Conservation (phyloP, 2,329 filamentous ascomycete genomes). For the Coniella vitis region DNA sequence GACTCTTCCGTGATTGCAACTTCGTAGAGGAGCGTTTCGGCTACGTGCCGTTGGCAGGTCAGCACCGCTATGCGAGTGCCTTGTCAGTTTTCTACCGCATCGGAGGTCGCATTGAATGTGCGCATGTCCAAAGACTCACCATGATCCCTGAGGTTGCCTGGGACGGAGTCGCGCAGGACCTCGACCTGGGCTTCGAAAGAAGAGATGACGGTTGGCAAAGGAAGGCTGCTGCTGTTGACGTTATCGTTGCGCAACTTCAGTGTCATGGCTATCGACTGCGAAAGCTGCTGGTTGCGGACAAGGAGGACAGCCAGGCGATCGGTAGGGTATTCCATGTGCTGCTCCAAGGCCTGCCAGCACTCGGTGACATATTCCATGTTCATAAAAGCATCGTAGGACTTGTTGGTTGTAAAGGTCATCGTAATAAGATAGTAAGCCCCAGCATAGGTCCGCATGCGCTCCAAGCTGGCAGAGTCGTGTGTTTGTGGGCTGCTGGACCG, state of each 20-base stretch:
- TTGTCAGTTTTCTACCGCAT: background rate
- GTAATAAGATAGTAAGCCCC: slow-evolving; percentile 46
- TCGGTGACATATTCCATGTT: slow-evolving; percentile 36
- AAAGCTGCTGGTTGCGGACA: slow-evolving; percentile 40
- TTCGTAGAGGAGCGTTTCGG: slow-evolving; percentile 42
- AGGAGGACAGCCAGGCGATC: slow-evolving; percentile 40
- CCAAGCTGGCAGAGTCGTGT: slow-evolving; percentile 25
- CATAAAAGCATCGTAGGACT: slow-evolving; percentile 42
- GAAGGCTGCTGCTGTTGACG: slow-evolving; percentile 22
- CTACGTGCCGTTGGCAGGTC: slow-evolving; percentile 35
- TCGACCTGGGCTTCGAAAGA: slow-evolving; percentile 39
- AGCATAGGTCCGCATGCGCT: slow-evolving; percentile 40
- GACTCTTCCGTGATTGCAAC: slow-evolving; percentile 35
- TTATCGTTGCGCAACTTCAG: slow-evolving; percentile 27
- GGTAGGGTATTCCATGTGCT: slow-evolving; percentile 34
- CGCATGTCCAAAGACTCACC: slow-evolving; percentile 22
- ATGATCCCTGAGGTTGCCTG: slow-evolving; percentile 28
- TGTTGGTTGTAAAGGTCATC: slow-evolving; percentile 32
- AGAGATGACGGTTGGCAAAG: slow-evolving; percentile 35
- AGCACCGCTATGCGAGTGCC: slow-evolving; percentile 27
- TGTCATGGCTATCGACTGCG: slow-evolving; percentile 38
- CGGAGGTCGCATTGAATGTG: too few relatives aligned
- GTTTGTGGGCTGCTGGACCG: slow-evolving; percentile 19
- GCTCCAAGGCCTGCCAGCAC: slow-evolving; percentile 36
- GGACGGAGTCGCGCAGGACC: slow-evolving; percentile 30